Conservation (phyloP, 73 alveolate species). For the Paramecium bursaria region DNA sequence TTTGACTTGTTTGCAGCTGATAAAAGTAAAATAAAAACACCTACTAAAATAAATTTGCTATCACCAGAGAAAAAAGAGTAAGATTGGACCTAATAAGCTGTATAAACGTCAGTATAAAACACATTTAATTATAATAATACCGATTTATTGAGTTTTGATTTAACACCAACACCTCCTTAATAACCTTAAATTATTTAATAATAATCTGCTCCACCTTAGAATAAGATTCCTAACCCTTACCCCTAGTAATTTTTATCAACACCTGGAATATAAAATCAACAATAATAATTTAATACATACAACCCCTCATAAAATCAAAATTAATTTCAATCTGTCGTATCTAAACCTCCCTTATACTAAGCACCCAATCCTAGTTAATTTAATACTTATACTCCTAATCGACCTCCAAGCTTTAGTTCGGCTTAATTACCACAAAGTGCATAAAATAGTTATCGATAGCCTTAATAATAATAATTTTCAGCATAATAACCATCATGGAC, state of each 20-base stretch:
- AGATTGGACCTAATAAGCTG: constrained; percentile 39
- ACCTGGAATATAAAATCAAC: neutral
- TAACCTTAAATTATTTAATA: neutral
- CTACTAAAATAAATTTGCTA: neutral
- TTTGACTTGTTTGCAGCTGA: neutral
- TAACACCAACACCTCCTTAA: neutral
- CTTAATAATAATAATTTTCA: no score
- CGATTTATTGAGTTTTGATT: constrained; percentile 21
- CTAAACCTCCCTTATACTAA: no score
- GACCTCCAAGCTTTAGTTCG: no score
- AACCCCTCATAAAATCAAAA: no score
- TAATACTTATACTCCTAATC: constrained; percentile 21
- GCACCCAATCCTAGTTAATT: neutral
- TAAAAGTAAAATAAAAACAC: constrained; percentile 15
- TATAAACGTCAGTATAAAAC: neutral
- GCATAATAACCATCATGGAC: no score
- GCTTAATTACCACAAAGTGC: no score
- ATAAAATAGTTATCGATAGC: no score
- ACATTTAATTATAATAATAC: neutral
- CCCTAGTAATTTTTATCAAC: neutral
- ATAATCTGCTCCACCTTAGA: neutral
- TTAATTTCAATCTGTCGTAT: no score
- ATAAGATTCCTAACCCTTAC: no score
- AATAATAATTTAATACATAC: no score
- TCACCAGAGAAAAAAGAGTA: constrained; percentile 35